These are phyloP conservation scores for Pichia cephalocereana DNA, from an alignment of 805 yeast species.

Conservation along the genomic window DNA sequence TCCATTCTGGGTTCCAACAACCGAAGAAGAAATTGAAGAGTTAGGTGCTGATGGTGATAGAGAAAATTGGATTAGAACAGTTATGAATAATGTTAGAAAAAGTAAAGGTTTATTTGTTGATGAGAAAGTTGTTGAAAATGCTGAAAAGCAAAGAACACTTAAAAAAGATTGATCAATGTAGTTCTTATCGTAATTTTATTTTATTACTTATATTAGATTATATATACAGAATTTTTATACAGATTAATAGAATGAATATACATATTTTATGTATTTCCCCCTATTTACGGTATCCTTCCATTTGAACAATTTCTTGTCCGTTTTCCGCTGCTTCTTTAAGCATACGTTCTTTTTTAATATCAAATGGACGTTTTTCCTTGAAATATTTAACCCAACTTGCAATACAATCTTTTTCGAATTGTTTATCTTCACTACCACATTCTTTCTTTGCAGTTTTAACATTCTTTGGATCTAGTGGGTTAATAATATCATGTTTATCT, in stretches of 20 bases:
- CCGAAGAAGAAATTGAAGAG: slow-evolving; percentile 92
- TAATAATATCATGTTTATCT: slow-evolving; percentile 54
- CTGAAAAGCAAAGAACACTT: slow-evolving; percentile 89
- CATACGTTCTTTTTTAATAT: slow-evolving; percentile 58
- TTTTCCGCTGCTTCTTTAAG: slow-evolving; percentile 62
- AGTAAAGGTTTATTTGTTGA: slow-evolving; percentile 86
- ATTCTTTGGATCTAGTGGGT: slow-evolving; percentile 50
- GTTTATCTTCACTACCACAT: slow-evolving; percentile 50
- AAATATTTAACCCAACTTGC: slow-evolving; percentile 85
- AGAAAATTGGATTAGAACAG: slow-evolving; percentile 81
- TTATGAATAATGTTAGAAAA: slow-evolving; percentile 73
- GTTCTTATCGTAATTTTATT: neutral
- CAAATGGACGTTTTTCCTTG: slow-evolving; percentile 81
- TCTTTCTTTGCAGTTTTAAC: slow-evolving; percentile 32
- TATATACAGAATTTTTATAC: too few species aligned
- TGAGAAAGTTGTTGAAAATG: slow-evolving; percentile 82
- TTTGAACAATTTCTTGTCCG: slow-evolving; percentile 37
- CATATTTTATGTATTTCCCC: too few species aligned
- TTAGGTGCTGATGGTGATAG: slow-evolving; percentile 77
- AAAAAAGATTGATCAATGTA: slow-evolving; percentile 43
- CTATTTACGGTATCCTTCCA: slow-evolving; percentile 20
- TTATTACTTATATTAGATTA: neutral
- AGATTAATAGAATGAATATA: too few species aligned
- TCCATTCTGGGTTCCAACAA: slow-evolving; percentile 99
- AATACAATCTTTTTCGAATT: slow-evolving; percentile 68